phyloP scores from a whole-genome alignment of 352 stramenopile species.

The Globisporangium irregulare region DNA sequence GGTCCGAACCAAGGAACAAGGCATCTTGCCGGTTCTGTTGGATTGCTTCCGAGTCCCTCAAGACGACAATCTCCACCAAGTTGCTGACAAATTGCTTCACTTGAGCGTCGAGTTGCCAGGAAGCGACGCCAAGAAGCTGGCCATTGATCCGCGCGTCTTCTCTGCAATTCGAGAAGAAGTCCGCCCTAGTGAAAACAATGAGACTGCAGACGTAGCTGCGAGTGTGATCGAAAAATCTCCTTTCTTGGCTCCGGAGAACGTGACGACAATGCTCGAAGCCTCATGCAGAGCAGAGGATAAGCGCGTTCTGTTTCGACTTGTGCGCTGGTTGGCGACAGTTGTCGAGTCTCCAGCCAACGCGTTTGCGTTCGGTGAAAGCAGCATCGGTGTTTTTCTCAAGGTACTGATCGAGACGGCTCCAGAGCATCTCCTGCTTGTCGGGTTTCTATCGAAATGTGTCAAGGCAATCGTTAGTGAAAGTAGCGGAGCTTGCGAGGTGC shows the following conservation, averaged over 20 bases:
- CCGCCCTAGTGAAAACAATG: not conserved
- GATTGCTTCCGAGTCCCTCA: conserved; percentile 39
- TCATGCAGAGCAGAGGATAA: conserved; percentile 15
- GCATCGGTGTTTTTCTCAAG: conserved; percentile 29
- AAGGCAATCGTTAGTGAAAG: conserved; percentile 33
- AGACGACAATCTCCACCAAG: conserved; percentile 38
- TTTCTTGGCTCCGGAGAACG: conserved; percentile 30
- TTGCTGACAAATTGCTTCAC: conserved; percentile 60
- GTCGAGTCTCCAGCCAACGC: conserved; percentile 43
- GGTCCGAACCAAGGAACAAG: conserved; percentile 28
- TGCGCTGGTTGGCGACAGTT: conserved; percentile 50
- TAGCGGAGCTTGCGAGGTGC: conserved; percentile 42
- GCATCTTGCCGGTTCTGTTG: conserved; percentile 35
- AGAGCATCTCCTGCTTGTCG: conserved; percentile 30
- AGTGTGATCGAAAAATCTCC: conserved; percentile 20
- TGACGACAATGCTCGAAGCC: conserved; percentile 37
- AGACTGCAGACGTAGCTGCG: not conserved
- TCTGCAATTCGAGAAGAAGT: not conserved
- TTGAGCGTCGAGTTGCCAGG: conserved; percentile 22
- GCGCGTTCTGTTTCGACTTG: conserved; percentile 34
- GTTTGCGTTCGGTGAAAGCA: conserved; percentile 33
- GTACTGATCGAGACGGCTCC: conserved; percentile 28
- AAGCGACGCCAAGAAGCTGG: not conserved
- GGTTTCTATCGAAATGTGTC: conserved; percentile 47
- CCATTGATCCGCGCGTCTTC: conserved; percentile 27